phyloP scores from a whole-genome alignment of 192 early-diverging fungal species.

The Entomortierella lignicola region DNA sequence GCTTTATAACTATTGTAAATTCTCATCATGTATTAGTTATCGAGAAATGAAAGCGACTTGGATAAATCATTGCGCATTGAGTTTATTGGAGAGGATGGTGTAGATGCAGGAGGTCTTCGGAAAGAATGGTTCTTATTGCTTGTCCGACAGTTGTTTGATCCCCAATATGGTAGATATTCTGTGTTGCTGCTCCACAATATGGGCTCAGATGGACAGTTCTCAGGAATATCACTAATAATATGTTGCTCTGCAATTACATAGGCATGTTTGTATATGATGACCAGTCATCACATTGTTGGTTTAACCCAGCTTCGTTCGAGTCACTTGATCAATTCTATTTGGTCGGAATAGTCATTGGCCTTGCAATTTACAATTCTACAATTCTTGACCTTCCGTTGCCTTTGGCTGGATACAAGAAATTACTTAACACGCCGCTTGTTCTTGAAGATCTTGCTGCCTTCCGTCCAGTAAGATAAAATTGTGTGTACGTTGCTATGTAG shows the following conservation, averaged over 20 bases:
- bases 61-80: conserved; percentile 93
- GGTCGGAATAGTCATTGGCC: conserved; percentile 90
- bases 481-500: no score
- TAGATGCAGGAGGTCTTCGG: conserved; percentile 95
- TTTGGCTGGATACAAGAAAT: conserved; percentile 88
- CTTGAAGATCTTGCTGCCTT: conserved; percentile 85
- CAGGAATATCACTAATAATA: conserved; percentile 20
- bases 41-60: conserved; percentile 79
- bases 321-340: conserved; percentile 87
- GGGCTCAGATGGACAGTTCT: conserved; percentile 1
- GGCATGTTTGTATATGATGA: conserved; percentile 82
- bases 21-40: conserved; percentile 57
- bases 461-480: conserved; percentile 59
- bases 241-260: conserved; percentile 40
- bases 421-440: conserved; percentile 78
- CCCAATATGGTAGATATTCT: conserved; percentile 74
- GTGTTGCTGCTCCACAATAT: background rate
- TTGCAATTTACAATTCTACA: conserved; percentile 95
- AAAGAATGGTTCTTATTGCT: conserved; percentile 99
- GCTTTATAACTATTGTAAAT: background rate
- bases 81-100: conserved; percentile 94
- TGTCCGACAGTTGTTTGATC: conserved; percentile 92
- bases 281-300: conserved; percentile 74
- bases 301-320: conserved; percentile 82
- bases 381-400: conserved; percentile 91